Evolutionary conservation across 164 flowering plant species (phyloP), one percentile per base, ranked within the genome.

Genomic region (Vitis rotundifolia): DNA sequence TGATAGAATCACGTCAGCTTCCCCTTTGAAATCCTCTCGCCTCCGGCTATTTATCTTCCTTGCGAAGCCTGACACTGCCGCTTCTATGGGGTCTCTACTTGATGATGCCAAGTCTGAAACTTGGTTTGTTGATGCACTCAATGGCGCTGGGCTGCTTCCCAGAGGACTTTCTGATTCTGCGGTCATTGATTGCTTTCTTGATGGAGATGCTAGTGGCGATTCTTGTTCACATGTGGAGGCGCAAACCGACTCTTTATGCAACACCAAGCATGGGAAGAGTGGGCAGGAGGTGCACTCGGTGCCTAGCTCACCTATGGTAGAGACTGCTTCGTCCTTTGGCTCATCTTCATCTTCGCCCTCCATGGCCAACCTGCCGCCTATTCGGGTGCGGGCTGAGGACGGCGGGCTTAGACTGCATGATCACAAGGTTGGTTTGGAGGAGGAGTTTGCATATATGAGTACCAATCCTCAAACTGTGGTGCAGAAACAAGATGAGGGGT

Each of bases 81-180:
- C 85, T 6, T 88, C 97, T 0, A 83, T 92, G 78, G 96, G 96
- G 0, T 76, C 86, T 0, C 77, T 89, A 1, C 82, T 92, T 0
- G 90, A 79, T 18, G 97, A 88, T 55, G 82, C 90, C 13, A 92
- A 92, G 60, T 87, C 94, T 0, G 97, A 91, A 72, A 82, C 86
- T 2, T 92, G 97, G 98, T 92, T 92, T 60, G 88, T 92, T 6
- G 93, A 92, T 60, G 98, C 97, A 1, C 81, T 92, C 13, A 92
- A 91, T 58, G 79, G 82, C 7, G 54, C 88, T 2, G 86, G 82
- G 9, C 52, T 86, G 37, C 71, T 89, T 47, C 87, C 89, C 9
- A 71, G 94, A 55, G 87, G 85, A 0, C 64, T 79, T 8, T 88
- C 95, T 1, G 95, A 87, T 59, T 78, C 92, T 7, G 88, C 90